Evolutionary conservation across 108 stramenopile species (phyloP), one percentile per base, ranked within the genome.

Genomic region (Chaetoceros tenuissimus): DNA sequence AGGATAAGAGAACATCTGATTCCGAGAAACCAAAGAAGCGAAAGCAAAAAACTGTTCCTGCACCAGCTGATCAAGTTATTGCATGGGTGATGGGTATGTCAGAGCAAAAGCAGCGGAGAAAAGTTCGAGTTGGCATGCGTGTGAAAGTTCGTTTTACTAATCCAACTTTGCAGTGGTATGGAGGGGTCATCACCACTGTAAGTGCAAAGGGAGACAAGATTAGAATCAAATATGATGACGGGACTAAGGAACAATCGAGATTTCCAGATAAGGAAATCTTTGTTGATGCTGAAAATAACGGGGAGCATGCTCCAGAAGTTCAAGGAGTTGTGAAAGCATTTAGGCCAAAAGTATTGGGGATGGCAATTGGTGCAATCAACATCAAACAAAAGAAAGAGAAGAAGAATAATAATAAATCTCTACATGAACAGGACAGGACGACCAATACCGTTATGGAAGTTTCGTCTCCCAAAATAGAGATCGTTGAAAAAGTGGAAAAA

Each of bases 201-300:
- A 64, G 67, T 0, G 73, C 66, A 22, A 67, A 69, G 13, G 79
- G 87, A 2, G 50, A 69, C 26, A 80, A 77, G 54, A 75, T 92
- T 18, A 53, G 68, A 43, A 88, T 92, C 48, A 78, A 80, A 48
- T 92, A 92, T 59, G 90, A 92, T 58, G 90, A 92, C 61, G 82
- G 85, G 18, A 86, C 90, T 0, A 60, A 69, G 21, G 90, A 92
- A 58, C 47, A 82, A 1, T 48, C 86, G 24, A 72, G 82, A 53
- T 92, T 88, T 68, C 90, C 90, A 5, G 90, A 92, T 51, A 74
- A 79, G 54, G 90, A 92, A 64, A 78, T 92, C 40, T 71, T 88
- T 46, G 79, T 92, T 13, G 90, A 92, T 59, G 85, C 73, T 34
- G 72, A 57, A 21, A 45, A 40, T 46, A 91, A 91, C 74, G 85